Percentiles rank a stretch among this genome's conserved stretches.
These are phyloP conservation scores for Ettlia oleoabundans DNA, from an alignment of 139 green algal species.

Conservation along the genomic window DNA sequence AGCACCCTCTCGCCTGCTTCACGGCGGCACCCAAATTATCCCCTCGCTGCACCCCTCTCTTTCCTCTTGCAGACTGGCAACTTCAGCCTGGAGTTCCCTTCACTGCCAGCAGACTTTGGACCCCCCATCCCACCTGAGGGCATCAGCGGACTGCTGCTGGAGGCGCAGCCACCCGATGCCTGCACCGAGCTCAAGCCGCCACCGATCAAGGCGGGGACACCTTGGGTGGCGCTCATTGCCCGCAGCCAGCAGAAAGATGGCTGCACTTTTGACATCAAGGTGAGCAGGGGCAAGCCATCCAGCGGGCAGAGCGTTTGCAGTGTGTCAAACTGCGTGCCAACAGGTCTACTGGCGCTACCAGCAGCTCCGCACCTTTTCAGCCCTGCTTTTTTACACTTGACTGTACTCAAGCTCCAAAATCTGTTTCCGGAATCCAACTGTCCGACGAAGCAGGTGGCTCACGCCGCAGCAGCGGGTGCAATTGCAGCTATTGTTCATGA, in stretches of 20 bases:
- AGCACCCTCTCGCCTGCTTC: too few species aligned
- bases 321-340: too few species aligned
- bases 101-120: slow-evolving; percentile 76
- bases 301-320: too few species aligned
- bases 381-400: too few species aligned
- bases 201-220: slow-evolving; percentile 26
- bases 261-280: slow-evolving; percentile 89
- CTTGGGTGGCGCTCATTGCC: slow-evolving; percentile 76
- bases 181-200: slow-evolving; percentile 58
- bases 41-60: neutral
- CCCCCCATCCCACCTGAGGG: slow-evolving; percentile 61
- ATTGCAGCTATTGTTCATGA: slow-evolving; percentile 83
- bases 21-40: too few species aligned
- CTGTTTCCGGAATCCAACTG: too few species aligned
- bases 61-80: slow-evolving; percentile 47
- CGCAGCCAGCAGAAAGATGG: slow-evolving; percentile 60
- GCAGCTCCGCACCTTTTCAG: too few species aligned
- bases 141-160: slow-evolving; percentile 47
- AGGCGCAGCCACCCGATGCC: slow-evolving; percentile 56
- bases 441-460: slow-evolving; percentile 71
- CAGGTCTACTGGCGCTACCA: too few species aligned
- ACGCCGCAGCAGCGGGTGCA: slow-evolving; percentile 76
- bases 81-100: slow-evolving; percentile 45
- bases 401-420: too few species aligned
- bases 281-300: slow-evolving; percentile 24